Conservation (phyloP, 257 asterid genomes). For the Nicotiana noctiflora region DNA sequence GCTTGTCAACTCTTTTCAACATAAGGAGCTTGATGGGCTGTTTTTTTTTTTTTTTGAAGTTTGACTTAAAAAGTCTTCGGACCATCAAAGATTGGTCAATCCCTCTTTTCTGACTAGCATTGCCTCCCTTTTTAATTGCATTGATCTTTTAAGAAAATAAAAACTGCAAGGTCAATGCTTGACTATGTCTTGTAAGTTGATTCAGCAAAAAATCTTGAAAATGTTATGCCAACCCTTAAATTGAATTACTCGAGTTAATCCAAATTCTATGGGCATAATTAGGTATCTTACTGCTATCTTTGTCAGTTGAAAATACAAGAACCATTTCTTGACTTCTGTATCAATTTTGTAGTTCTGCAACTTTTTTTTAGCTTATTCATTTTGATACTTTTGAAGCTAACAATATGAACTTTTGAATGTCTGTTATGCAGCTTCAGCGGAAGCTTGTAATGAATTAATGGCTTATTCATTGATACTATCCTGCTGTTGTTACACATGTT, state of each 20-base stretch:
- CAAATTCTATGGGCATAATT: background rate
- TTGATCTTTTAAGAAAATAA: background rate
- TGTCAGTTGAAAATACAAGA: background rate
- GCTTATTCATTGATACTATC: conserved; percentile 79
- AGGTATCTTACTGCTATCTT: background rate
- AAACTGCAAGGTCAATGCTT: background rate
- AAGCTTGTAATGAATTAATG: conserved; percentile 79
- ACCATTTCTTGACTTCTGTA: background rate
- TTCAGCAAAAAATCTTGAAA: background rate
- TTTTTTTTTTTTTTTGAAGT: background rate
- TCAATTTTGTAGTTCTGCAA: background rate
- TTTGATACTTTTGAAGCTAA: background rate
- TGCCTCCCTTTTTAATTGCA: background rate
- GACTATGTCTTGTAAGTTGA: background rate
- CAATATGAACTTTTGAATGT: background rate
- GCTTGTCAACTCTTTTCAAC: background rate
- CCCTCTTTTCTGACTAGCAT: background rate
- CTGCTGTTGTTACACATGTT: conserved; percentile 94
- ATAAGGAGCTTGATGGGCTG: background rate
- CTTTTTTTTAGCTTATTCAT: background rate
- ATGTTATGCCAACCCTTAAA: background rate
- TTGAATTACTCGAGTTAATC: background rate
- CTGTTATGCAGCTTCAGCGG: conserved; percentile 62
- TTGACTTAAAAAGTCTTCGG: background rate
- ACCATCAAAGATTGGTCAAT: background rate